These are phyloP conservation scores for Chlorella vulgaris DNA, from an alignment of 139 green algal genomes.

Conservation along the genomic window DNA sequence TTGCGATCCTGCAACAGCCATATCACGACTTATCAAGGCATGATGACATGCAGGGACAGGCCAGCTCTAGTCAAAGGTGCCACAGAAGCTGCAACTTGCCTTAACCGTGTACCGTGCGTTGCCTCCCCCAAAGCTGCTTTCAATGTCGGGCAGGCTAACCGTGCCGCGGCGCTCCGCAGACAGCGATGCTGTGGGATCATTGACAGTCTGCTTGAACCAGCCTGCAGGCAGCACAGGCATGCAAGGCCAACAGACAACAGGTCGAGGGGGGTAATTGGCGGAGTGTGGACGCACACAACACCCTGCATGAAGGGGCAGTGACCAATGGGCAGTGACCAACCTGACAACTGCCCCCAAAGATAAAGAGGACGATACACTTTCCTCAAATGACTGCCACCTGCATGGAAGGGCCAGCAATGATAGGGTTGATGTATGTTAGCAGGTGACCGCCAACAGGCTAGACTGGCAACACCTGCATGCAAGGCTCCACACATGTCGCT, in stretches of 20 bases:
- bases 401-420: background rate
- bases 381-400: constrained; percentile 32
- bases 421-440: background rate
- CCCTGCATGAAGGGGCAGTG: too few relatives aligned
- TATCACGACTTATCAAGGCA: too few relatives aligned
- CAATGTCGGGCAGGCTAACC: constrained; percentile 85
- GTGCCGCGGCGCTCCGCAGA: constrained; percentile 82
- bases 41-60: background rate
- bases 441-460: background rate
- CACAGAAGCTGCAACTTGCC: constrained; percentile 14
- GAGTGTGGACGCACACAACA: too few relatives aligned
- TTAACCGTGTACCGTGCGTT: constrained; percentile 55
- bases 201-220: constrained; percentile 95
- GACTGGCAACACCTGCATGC: too few relatives aligned
- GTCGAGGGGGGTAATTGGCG: too few relatives aligned
- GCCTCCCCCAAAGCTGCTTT: constrained; percentile 59
- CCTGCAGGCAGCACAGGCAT: constrained; percentile 8
- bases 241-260: background rate
- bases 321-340: background rate
- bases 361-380: constrained; percentile 86
- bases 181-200: constrained; percentile 83
- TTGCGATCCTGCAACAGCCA: constrained; percentile 63
- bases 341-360: constrained; percentile 84
- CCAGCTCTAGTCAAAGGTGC: background rate
- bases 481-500: background rate